phyloP scores from a whole-genome alignment of 2,329 filamentous ascomycete genomes.

The Cordyceps tenuipes region DNA sequence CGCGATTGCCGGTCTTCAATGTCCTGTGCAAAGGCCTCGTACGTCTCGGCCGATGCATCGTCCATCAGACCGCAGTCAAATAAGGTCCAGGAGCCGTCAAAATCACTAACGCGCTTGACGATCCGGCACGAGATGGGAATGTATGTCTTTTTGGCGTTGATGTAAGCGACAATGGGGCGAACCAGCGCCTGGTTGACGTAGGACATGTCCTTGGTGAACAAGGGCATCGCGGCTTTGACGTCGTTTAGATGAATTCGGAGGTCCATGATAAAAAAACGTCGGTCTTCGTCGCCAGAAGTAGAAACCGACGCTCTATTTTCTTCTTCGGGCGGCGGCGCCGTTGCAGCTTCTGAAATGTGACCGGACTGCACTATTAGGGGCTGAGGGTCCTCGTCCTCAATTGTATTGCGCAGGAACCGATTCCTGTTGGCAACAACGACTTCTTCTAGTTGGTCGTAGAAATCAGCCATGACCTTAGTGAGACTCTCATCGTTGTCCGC shows the following conservation, averaged over 20 bases:
- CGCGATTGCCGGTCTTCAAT: slow-evolving; percentile 84
- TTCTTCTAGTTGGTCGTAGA: slow-evolving; percentile 92
- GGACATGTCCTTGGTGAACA: slow-evolving; percentile 85
- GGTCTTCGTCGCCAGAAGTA: slow-evolving; percentile 42
- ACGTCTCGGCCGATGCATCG: slow-evolving; percentile 86
- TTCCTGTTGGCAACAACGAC: slow-evolving; percentile 75
- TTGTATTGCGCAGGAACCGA: slow-evolving; percentile 46
- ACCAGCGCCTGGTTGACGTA: slow-evolving; percentile 96
- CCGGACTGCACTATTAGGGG: slow-evolving; percentile 24
- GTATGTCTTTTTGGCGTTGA: slow-evolving; percentile 90
- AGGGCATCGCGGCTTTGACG: slow-evolving; percentile 81
- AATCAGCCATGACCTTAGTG: slow-evolving; percentile 90
- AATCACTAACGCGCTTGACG: slow-evolving; percentile 80
- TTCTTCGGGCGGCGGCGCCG: slow-evolving; percentile 6
- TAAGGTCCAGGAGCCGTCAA: slow-evolving; percentile 90
- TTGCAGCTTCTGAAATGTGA: slow-evolving; percentile 24
- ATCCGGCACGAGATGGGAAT: slow-evolving; percentile 93
- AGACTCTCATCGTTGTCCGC: slow-evolving; percentile 81
- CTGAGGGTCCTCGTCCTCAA: slow-evolving; percentile 19
- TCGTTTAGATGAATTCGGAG: slow-evolving; percentile 92
- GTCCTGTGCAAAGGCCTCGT: slow-evolving; percentile 86
- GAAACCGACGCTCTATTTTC: not conserved
- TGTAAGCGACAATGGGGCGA: slow-evolving; percentile 93
- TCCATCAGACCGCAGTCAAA: slow-evolving; percentile 93
- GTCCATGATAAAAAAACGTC: slow-evolving; percentile 85